Conservation (phyloP, 1,284 basidiomycete species). For the Phylloboletellus chloephorus region DNA sequence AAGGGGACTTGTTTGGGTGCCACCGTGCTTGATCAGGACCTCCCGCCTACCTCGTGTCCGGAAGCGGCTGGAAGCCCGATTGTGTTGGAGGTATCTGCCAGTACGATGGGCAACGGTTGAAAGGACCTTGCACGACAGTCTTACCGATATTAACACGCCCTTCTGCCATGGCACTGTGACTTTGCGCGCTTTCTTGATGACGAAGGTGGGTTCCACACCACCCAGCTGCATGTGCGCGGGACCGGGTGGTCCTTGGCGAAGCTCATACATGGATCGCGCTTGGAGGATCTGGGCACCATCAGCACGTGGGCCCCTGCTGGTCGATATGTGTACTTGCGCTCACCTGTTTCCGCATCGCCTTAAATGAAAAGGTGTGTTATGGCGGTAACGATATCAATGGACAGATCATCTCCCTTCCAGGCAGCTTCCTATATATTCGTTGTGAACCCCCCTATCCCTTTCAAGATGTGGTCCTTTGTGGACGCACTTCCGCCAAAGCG, state of each 20-base stretch:
- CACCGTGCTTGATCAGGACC: constrained; percentile 12
- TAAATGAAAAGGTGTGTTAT: constrained; percentile 27
- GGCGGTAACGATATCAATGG: constrained; percentile 15
- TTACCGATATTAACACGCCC: constrained; percentile 24
- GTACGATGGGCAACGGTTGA: constrained; percentile 11
- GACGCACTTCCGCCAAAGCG: constrained; percentile 19
- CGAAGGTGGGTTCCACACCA: constrained; percentile 16
- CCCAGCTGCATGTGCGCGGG: constrained; percentile 5
- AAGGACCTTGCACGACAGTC: background rate
- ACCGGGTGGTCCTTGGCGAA: constrained; percentile 7
- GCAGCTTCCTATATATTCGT: constrained; percentile 14
- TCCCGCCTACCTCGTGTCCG: constrained; percentile 19
- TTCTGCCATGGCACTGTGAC: constrained; percentile 17
- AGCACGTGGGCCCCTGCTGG: constrained; percentile 24
- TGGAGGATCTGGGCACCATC: constrained; percentile 19
- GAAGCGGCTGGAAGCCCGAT: constrained; percentile 6
- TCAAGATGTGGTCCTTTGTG: constrained; percentile 7
- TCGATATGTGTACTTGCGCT: constrained; percentile 9
- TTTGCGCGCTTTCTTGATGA: constrained; percentile 25
- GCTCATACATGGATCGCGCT: constrained; percentile 12
- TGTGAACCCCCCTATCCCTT: constrained; percentile 6
- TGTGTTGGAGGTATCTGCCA: constrained; percentile 25
- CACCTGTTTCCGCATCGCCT: constrained; percentile 22
- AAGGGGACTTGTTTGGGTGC: background rate
- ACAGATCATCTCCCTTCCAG: constrained; percentile 8